Evolutionary conservation across 306 rosid species (phyloP).

Genomic region (Lathyrus aphaca): DNA sequence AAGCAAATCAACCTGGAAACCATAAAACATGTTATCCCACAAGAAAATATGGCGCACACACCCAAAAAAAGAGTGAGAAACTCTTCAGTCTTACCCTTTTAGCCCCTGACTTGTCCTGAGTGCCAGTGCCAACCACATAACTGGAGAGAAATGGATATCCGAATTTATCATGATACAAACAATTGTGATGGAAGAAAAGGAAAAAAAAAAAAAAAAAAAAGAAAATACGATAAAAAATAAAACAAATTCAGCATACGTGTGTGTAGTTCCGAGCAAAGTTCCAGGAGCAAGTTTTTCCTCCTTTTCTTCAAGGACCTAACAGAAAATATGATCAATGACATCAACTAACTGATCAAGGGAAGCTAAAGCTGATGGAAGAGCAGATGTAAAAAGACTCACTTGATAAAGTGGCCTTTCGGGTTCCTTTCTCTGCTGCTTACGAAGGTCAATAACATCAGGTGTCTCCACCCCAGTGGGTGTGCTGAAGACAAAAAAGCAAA

Average conservation of each 20-base stretch:
- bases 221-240: conserved; percentile 1
- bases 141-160: conserved; percentile 42
- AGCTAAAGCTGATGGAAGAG: conserved; percentile 12
- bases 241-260: conserved; percentile 66
- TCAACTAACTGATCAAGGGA: conserved; percentile 7
- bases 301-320: conserved; percentile 89
- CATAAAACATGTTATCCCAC: conserved; percentile 16
- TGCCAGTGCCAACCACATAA: conserved; percentile 76
- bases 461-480: conserved; percentile 99
- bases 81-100: conserved; percentile 69
- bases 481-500: conserved; percentile 45
- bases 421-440: conserved; percentile 96
- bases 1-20: conserved; percentile 83
- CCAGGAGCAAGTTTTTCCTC: conserved; percentile 94
- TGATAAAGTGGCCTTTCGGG: conserved; percentile 91
- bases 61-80: background rate
- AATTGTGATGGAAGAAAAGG: background rate
- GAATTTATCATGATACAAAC: conserved; percentile 18
- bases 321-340: conserved; percentile 25
- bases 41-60: background rate
- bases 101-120: conserved; percentile 87
- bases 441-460: conserved; percentile 93
- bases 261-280: conserved; percentile 94
- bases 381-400: conserved; percentile 47
- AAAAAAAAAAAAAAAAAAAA: background rate